These are phyloP conservation scores for Auricularia sp. DNA, from an alignment of 768 basidiomycete genomes.

Conservation along the genomic window DNA sequence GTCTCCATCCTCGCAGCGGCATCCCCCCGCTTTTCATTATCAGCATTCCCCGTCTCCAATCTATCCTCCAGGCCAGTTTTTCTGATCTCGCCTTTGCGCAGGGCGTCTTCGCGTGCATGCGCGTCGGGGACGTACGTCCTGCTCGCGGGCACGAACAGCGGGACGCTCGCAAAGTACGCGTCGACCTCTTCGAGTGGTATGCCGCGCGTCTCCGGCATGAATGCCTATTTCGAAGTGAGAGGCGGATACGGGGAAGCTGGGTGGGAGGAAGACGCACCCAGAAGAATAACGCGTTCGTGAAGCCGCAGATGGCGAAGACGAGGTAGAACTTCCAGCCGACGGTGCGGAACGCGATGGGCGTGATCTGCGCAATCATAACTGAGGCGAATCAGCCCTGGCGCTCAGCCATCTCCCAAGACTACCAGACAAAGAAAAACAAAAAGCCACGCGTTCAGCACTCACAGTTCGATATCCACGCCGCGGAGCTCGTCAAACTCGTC, in stretches of 20 bases:
- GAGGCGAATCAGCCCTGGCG: no score
- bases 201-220: constrained; percentile 27
- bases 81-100: neutral
- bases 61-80: neutral
- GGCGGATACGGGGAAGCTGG: neutral
- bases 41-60: neutral
- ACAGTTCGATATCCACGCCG: constrained; percentile 35
- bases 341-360: constrained; percentile 31
- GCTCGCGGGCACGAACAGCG: constrained; percentile 25
- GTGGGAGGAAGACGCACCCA: neutral
- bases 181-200: constrained; percentile 29
- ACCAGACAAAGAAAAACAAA: no score
- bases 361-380: constrained; percentile 32
- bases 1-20: no score
- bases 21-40: neutral
- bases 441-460: no score
- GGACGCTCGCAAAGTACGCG: constrained; percentile 29
- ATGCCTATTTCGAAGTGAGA: constrained; percentile 21
- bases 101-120: neutral
- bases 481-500: constrained; percentile 34
- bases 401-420: no score
- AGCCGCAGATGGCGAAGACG: constrained; percentile 36
- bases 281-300: constrained; percentile 27
- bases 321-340: constrained; percentile 23
- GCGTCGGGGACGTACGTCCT: neutral